These are phyloP conservation scores for Apiotrichum brassicae DNA, from an alignment of 1,284 basidiomycete genomes.

Conservation along the genomic window DNA sequence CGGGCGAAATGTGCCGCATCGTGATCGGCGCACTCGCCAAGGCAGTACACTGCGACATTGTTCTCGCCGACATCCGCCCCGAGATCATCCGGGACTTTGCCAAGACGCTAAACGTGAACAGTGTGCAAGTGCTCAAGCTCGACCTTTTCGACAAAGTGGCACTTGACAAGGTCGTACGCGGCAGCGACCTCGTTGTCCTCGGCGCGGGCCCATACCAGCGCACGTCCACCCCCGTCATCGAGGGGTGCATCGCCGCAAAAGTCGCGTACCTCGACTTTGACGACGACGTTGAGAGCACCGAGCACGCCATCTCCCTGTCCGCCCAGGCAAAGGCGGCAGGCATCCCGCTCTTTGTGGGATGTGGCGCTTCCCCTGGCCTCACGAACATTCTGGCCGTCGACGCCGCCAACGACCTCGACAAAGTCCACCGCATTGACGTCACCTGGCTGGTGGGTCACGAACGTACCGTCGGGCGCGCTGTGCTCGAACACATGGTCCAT, in stretches of 20 bases:
- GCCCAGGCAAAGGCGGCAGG: conserved; percentile 29
- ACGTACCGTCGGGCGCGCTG: background rate
- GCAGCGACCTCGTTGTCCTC: background rate
- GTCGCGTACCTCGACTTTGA: conserved; percentile 1
- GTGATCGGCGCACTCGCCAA: background rate
- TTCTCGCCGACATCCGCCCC: background rate
- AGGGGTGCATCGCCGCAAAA: background rate
- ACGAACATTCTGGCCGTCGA: background rate
- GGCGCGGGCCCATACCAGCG: background rate
- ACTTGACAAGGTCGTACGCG: background rate
- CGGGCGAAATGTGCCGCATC: background rate
- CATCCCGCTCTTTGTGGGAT: background rate
- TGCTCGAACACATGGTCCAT: background rate
- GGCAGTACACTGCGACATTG: background rate
- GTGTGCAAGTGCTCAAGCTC: background rate
- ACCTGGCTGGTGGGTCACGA: background rate
- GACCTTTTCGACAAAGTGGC: background rate
- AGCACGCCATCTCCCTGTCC: conserved; percentile 37
- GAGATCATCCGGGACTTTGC: background rate
- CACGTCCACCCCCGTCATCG: background rate
- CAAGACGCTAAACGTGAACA: background rate
- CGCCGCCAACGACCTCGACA: background rate
- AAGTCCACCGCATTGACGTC: background rate
- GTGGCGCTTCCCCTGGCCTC: background rate
- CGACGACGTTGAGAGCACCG: background rate